Evolutionary conservation across 331 rosid species (phyloP).

Genomic region (Malus hybrid): DNA sequence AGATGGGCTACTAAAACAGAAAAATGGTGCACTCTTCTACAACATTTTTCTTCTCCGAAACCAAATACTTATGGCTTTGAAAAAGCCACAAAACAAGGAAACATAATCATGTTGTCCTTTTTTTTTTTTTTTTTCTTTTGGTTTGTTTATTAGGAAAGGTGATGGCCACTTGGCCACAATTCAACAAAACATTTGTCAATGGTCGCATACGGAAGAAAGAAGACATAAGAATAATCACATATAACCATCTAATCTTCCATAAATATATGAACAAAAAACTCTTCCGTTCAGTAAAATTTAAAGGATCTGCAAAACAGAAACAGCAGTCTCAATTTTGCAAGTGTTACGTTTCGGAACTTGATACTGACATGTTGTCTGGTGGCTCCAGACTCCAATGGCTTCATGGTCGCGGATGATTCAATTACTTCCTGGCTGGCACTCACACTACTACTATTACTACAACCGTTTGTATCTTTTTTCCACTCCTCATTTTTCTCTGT

Average conservation of each 20-base stretch:
- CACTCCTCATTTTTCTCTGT: not conserved
- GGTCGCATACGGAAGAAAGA: too few relatives aligned
- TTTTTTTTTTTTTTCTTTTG: too few relatives aligned
- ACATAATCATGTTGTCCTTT: too few relatives aligned
- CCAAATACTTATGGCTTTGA: too few relatives aligned
- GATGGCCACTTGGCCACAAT: too few relatives aligned
- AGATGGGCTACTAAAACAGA: too few relatives aligned
- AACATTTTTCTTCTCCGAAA: too few relatives aligned
- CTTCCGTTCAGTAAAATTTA: not conserved
- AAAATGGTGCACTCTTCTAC: too few relatives aligned
- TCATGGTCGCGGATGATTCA: not conserved
- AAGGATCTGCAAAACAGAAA: not conserved
- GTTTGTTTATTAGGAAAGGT: too few relatives aligned
- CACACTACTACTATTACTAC: not conserved
- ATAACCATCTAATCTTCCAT: not conserved
- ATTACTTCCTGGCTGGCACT: not conserved
- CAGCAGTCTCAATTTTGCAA: not conserved
- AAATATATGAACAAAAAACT: not conserved
- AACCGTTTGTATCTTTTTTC: not conserved
- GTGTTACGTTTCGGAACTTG: not conserved
- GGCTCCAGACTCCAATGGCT: not conserved
- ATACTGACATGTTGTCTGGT: not conserved
- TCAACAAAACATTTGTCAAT: too few relatives aligned
- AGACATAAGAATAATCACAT: not conserved
- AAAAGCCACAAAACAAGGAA: too few relatives aligned